Evolutionary conservation across 352 stramenopile genomes (phyloP), one percentile per base, ranked within the genome.

Genomic region (Phytopythium cucurbitacearum): DNA sequence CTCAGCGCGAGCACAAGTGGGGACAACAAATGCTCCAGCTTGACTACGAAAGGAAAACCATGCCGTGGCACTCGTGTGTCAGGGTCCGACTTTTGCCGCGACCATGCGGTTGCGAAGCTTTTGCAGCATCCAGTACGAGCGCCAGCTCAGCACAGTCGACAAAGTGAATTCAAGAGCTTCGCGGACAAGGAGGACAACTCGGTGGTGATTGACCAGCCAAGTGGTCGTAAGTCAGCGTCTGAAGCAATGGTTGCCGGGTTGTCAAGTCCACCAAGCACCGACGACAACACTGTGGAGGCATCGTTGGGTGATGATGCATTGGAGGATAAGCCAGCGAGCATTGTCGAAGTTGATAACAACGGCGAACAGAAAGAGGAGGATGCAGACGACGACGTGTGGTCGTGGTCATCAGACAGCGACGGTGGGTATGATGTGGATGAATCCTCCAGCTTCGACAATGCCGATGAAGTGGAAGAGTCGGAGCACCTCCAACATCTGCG

Each of bases 381-480:
- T 3, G 40, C 68, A 7, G 37, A 36, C 28, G 50, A 66, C 5
- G 57, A 66, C 16, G 51, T 59, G 4, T 60, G 66, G 11, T 53
- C 64, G 9, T 65, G 32, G 28, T 57, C 57, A 10, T 81, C 60
- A 1, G 62, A 51, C 32, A 75, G 62, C 21, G 75, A 76, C 9
- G 56, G 57, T 40, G 71, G 75, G 5, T 65, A 76, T 42, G 71
- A 78, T 57, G 64, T 72, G 7, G 69, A 88, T 39, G 33, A 40
- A n/a, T 7, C 36, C 3, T 7, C 43, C 53, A 40, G 33, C 16
- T 71, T 60, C 53, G 71, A 71, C 33, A 76, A 72, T 49, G 69
- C 72, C 41, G 81, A 89, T 39, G 81, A 92, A 67, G 67, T 80
- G 2, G 76, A 91, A 28, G 21, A 28, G 21, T 28, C 21, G 21